A percentile compares a stretch with the other conserved stretches of the same genome.
These are phyloP conservation scores for Pontederia paniculata DNA, from an alignment of 176 grass and related monocot species.

Conservation along the genomic window DNA sequence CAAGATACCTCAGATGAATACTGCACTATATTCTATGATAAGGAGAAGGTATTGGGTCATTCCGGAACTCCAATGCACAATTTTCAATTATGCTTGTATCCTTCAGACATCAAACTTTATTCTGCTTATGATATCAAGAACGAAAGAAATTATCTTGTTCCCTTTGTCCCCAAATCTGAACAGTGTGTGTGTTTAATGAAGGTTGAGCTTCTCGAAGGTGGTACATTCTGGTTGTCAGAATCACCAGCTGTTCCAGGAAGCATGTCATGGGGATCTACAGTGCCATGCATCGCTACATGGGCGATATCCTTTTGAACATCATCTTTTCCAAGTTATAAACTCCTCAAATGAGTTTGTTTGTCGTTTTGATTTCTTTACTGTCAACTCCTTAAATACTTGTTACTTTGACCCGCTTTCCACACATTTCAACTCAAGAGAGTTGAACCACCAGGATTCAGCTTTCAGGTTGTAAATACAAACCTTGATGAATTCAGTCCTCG, in stretches of 20 bases:
- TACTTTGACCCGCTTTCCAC: conserved; percentile 85
- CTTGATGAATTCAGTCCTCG: conserved; percentile 81
- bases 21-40: conserved; percentile 97
- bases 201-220: conserved; percentile 96
- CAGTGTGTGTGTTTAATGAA: conserved; percentile 33
- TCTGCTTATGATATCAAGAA: background rate
- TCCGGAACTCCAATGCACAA: background rate
- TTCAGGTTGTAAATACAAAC: conserved; percentile 97
- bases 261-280: conserved; percentile 73
- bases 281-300: conserved; percentile 93
- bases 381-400: conserved; percentile 18
- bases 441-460: conserved; percentile 93
- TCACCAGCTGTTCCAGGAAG: conserved; percentile 92
- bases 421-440: conserved; percentile 96
- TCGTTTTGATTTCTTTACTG: background rate
- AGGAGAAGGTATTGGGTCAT: conserved; percentile 60
- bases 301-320: conserved; percentile 74
- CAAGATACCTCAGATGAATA: conserved; percentile 83
- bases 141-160: background rate
- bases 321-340: background rate
- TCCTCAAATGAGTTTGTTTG: background rate
- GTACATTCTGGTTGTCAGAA: conserved; percentile 98
- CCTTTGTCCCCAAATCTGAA: conserved; percentile 13
- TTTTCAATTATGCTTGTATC: background rate
- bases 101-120: background rate